Percentiles rank a stretch among this genome's conserved stretches.
These are phyloP conservation scores for Aphanomyces stellatus DNA, from an alignment of 352 stramenopile genomes.

Conservation along the genomic window DNA sequence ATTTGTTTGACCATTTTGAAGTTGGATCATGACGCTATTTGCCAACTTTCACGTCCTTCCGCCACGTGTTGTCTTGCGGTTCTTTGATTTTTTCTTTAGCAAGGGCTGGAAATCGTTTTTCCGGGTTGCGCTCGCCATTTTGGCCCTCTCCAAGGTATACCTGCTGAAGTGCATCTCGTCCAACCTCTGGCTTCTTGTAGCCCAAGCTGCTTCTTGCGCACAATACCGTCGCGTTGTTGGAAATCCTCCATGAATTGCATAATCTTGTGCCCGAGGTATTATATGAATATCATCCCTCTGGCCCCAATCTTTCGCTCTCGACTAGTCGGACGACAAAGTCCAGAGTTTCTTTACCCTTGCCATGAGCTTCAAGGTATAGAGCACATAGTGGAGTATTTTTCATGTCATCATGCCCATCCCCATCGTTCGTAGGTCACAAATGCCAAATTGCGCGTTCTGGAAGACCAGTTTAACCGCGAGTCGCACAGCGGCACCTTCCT, in stretches of 20 bases:
- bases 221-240: background rate
- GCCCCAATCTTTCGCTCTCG: background rate
- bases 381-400: background rate
- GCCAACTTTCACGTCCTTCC: constrained; percentile 12
- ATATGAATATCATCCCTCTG: background rate
- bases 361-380: constrained; percentile 14
- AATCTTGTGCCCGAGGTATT: constrained; percentile 13
- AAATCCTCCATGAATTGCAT: constrained; percentile 1
- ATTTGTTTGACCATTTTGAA: background rate
- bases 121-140: constrained; percentile 6
- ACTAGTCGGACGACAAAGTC: background rate
- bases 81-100: constrained; percentile 17
- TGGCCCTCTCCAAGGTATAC: background rate
- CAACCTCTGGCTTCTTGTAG: background rate
- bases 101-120: constrained; percentile 18
- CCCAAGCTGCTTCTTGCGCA: constrained; percentile 4
- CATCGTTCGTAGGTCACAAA: constrained; percentile 18
- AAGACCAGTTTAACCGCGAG: constrained; percentile 11
- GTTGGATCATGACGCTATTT: constrained; percentile 18
- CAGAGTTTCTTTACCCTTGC: constrained; percentile 8
- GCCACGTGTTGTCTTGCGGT: constrained; percentile 9
- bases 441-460: background rate
- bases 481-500: background rate
- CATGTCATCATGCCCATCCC: background rate
- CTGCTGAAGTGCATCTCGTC: background rate